Evolutionary conservation across 805 yeast genomes (phyloP).

Genomic region (Candida boleticola): DNA sequence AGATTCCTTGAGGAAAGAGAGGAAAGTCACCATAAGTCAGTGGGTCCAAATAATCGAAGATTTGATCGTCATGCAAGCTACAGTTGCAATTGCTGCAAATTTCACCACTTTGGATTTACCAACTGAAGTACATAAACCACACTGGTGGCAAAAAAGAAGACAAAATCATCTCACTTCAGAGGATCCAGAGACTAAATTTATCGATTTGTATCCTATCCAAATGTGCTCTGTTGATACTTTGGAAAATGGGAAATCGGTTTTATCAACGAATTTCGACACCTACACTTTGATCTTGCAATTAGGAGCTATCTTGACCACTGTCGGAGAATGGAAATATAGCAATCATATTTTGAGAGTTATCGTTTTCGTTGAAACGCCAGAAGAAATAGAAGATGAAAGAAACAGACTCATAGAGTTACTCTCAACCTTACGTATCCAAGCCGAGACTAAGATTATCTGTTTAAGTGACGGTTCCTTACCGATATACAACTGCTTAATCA

Average conservation of each 20-base stretch:
- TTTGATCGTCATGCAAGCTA: conserved; percentile 79
- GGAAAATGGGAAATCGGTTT: conserved; percentile 61
- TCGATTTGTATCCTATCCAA: conserved; percentile 94
- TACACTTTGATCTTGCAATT: conserved; percentile 89
- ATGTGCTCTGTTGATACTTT: conserved; percentile 83
- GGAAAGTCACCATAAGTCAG: conserved; percentile 64
- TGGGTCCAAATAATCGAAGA: conserved; percentile 96
- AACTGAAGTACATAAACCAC: conserved; percentile 24
- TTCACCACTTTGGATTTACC: conserved; percentile 73
- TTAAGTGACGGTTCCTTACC: conserved; percentile 54
- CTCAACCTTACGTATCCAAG: conserved; percentile 78
- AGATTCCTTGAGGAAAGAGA: conserved; percentile 70
- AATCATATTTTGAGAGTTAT: conserved; percentile 71
- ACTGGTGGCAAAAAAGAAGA: conserved; percentile 12
- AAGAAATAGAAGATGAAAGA: conserved; percentile 70
- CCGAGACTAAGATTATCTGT: conserved; percentile 73
- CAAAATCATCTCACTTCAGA: neutral
- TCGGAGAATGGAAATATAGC: conserved; percentile 84
- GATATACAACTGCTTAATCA: conserved; percentile 72
- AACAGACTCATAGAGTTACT: conserved; percentile 61
- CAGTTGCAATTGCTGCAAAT: conserved; percentile 92
- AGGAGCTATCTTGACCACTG: conserved; percentile 91
- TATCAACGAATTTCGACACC: conserved; percentile 92
- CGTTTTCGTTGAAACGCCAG: conserved; percentile 78
- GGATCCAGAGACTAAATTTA: conserved; percentile 38